phyloP scores from a whole-genome alignment of 495 filamentous ascomycete genomes.

The Lichina pygmaea region DNA sequence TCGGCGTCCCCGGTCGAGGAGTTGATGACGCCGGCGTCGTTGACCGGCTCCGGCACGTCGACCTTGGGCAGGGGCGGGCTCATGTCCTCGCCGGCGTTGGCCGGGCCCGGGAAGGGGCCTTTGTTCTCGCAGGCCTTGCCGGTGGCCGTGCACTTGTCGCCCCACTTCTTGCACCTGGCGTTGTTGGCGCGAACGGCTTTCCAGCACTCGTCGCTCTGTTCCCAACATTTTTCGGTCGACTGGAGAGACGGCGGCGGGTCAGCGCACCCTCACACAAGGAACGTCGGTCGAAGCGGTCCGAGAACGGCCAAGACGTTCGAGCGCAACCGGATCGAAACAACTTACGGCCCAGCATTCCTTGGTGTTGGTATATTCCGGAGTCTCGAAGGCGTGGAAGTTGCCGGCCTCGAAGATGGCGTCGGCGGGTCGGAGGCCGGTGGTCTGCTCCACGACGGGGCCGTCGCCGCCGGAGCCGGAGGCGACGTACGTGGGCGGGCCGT shows the following conservation, averaged over 20 bases:
- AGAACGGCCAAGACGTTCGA: not conserved
- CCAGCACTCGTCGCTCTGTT: constrained; percentile 29
- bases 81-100: constrained; percentile 21
- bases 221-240: constrained; percentile 18
- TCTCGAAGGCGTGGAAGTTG: constrained; percentile 42
- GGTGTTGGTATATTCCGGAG: constrained; percentile 23
- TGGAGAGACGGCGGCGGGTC: no score
- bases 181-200: constrained; percentile 25
- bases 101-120: constrained; percentile 27
- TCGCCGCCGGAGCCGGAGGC: constrained; percentile 3
- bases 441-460: constrained; percentile 8
- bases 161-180: constrained; percentile 28
- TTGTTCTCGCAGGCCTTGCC: constrained; percentile 17
- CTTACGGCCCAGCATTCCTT: constrained; percentile 27
- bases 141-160: constrained; percentile 27
- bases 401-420: constrained; percentile 33
- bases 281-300: not conserved
- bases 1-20: not conserved
- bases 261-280: no score
- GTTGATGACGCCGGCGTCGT: not conserved
- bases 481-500: constrained; percentile 27
- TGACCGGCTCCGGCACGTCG: not conserved
- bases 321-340: not conserved
- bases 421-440: constrained; percentile 18
- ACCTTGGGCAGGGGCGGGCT: constrained; percentile 8